Conservation (phyloP, 2,329 filamentous ascomycete species). For the Fusarium sp. region DNA sequence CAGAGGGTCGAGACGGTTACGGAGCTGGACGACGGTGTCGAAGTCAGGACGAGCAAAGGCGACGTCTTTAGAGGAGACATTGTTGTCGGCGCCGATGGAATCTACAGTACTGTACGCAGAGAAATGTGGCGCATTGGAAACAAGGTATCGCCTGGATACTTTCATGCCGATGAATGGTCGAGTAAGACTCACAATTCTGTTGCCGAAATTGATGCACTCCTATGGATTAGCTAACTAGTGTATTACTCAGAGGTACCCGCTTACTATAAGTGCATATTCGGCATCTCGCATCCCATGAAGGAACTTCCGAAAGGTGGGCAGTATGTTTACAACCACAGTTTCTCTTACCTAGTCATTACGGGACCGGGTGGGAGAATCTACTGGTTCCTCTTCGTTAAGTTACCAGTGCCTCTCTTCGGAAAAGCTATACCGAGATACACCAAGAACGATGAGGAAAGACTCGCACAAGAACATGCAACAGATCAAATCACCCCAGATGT, state of each 20-base stretch:
- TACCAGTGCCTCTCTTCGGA: not conserved
- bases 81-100: conserved; percentile 59
- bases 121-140: conserved; percentile 49
- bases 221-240: not conserved
- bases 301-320: not conserved
- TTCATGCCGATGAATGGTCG: conserved; percentile 24
- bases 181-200: not conserved
- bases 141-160: conserved; percentile 8
- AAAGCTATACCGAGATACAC: not conserved
- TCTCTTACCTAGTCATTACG: not conserved
- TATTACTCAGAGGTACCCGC: conserved; percentile 8
- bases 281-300: not conserved
- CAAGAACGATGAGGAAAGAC: not conserved
- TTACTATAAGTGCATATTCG: conserved; percentile 26
- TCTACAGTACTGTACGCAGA: conserved; percentile 56
- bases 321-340: not conserved
- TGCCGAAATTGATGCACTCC: not conserved
- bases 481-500: not conserved
- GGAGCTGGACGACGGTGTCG: not conserved
- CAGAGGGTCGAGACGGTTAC: conserved; percentile 25
- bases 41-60: conserved; percentile 5
- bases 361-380: conserved; percentile 12
- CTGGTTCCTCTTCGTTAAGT: conserved; percentile 13
- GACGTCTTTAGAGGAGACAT: conserved; percentile 52
- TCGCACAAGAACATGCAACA: not conserved